A percentile compares a stretch with the other conserved stretches of the same genome.
phyloP scores from a whole-genome alignment of 768 basidiomycete genomes.

The Boletus tomentosulus region DNA sequence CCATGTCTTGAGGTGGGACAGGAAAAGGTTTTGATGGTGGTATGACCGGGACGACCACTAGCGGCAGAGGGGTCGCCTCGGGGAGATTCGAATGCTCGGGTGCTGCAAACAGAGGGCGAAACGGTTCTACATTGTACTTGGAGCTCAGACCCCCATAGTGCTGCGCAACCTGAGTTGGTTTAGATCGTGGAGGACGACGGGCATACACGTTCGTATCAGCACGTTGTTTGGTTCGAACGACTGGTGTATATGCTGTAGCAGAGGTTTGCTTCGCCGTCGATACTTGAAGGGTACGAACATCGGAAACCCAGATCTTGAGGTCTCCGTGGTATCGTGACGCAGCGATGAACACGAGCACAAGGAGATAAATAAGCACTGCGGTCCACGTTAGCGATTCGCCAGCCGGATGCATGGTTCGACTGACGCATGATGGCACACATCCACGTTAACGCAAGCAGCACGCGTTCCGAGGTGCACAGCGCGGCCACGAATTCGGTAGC shows the following conservation, averaged over 20 bases:
- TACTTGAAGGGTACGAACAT: conserved; percentile 43
- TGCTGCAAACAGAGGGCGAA: conserved; percentile 23
- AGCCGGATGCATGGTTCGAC: conserved; percentile 17
- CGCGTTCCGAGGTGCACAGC: conserved; percentile 48
- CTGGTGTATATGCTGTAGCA: conserved; percentile 35
- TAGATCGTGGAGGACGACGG: conserved; percentile 40
- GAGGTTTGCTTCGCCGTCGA: conserved; percentile 27
- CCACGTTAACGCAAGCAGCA: conserved; percentile 63
- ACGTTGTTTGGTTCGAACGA: conserved; percentile 35
- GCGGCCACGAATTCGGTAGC: neutral
- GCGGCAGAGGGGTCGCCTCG: conserved; percentile 24
- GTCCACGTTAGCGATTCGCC: conserved; percentile 3
- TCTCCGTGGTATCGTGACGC: conserved; percentile 42
- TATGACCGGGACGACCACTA: conserved; percentile 11
- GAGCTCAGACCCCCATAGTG: conserved; percentile 38
- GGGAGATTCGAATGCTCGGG: conserved; percentile 21
- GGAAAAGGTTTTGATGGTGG: conserved; percentile 17
- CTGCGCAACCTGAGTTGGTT: conserved; percentile 28
- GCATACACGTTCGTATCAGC: conserved; percentile 37
- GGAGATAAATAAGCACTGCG: conserved; percentile 57
- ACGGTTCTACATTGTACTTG: conserved; percentile 49
- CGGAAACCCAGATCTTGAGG: conserved; percentile 47
- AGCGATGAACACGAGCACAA: conserved; percentile 43
- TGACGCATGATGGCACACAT: conserved; percentile 39
- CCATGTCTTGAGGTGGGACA: conserved; percentile 3